A percentile compares a stretch with the other conserved stretches of the same genome.
Conservation (phyloP, 495 filamentous ascomycete species). For the Hypomontagnella submonticulosa region DNA sequence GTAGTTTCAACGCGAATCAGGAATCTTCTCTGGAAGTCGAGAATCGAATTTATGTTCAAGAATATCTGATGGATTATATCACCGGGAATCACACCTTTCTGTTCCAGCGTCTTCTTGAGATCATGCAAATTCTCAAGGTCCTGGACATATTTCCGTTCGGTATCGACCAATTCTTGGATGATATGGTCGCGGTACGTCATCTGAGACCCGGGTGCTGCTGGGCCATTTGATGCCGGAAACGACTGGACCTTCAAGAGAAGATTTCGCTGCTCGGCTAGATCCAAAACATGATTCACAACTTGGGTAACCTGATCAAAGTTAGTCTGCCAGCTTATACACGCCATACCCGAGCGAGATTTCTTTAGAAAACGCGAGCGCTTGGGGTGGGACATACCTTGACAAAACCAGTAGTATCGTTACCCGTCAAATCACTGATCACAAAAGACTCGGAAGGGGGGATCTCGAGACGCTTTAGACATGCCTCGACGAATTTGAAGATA, state of each 20-base stretch:
- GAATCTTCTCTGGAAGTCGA: slow-evolving; percentile 95
- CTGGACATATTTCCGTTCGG: slow-evolving; percentile 98
- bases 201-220: slow-evolving; percentile 59
- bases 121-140: slow-evolving; percentile 94
- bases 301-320: slow-evolving; percentile 57
- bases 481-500: slow-evolving; percentile 66
- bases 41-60: slow-evolving; percentile 89
- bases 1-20: slow-evolving; percentile 95
- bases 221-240: slow-evolving; percentile 57
- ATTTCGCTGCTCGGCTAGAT: slow-evolving; percentile 80
- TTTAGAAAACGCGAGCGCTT: not conserved
- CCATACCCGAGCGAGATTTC: not conserved
- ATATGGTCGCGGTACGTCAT: slow-evolving; percentile 89
- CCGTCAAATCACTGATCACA: slow-evolving; percentile 89
- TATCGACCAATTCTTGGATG: slow-evolving; percentile 88
- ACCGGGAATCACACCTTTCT: slow-evolving; percentile 86
- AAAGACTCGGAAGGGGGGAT: slow-evolving; percentile 87
- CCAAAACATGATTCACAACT: slow-evolving; percentile 91
- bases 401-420: slow-evolving; percentile 94
- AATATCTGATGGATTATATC: slow-evolving; percentile 96
- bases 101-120: slow-evolving; percentile 88
- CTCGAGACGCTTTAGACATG: slow-evolving; percentile 71
- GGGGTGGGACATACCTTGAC: slow-evolving; percentile 74
- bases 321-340: slow-evolving; percentile 21
- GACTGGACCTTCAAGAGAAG: slow-evolving; percentile 68